Conservation (phyloP, 345 rosid species). For the Lepidium aucheri region DNA sequence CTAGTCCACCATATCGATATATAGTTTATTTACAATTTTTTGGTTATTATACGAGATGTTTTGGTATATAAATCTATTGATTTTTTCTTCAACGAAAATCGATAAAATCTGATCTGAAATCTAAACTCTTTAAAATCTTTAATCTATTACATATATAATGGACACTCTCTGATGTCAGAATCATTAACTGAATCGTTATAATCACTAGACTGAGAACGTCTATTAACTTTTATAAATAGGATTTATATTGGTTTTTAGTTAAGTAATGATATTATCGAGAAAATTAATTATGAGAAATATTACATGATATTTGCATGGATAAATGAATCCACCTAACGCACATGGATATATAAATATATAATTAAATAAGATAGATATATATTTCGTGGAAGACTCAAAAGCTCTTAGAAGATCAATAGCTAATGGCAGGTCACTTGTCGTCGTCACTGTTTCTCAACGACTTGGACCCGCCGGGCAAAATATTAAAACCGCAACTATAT, state of each 20-base stretch:
- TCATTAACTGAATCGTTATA: too few species aligned
- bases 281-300: not conserved
- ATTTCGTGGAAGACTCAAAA: not conserved
- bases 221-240: too few species aligned
- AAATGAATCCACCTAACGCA: slow-evolving; percentile 18
- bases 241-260: not conserved
- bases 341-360: slow-evolving; percentile 8
- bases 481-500: slow-evolving; percentile 11
- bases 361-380: slow-evolving; percentile 11
- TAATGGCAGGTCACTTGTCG: not conserved
- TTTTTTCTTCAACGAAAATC: too few species aligned
- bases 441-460: slow-evolving; percentile 11
- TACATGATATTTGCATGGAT: slow-evolving; percentile 1
- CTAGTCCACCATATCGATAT: too few species aligned
- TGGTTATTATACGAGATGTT: too few species aligned
- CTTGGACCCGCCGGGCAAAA: slow-evolving; percentile 12
- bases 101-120: too few species aligned
- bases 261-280: not conserved
- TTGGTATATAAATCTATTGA: too few species aligned
- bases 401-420: not conserved
- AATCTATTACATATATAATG: too few species aligned
- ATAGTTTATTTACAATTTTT: too few species aligned
- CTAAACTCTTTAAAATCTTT: too few species aligned
- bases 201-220: too few species aligned
- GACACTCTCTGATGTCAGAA: too few species aligned